Base-by-base conservation (phyloP, 371 early-diverging fungal genomes). In the Lichtheimia ramosa region DNA sequence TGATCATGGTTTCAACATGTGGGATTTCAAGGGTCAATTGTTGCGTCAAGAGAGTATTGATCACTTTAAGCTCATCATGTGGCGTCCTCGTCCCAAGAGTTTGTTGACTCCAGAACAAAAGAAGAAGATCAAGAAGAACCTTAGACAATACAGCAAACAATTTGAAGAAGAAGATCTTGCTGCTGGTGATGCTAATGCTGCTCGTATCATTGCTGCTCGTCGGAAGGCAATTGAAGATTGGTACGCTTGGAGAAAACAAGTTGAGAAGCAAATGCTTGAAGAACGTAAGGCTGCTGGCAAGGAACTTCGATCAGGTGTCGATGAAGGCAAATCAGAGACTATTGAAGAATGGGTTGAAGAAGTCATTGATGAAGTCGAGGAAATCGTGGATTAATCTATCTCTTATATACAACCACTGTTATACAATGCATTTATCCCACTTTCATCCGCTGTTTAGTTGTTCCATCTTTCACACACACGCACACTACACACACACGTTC, bases 51-150 rank as follows among this genome's bases (percentile, higher is more conserved):
- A 90, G 60, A 75, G 73, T 62, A 75, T 91, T 46, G 92, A 91
- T 51, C 73, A 82, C 62, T 94, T 98, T 79, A 95, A 95, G 84
- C 96, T 96, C 76, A 66, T 96, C 58, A 66, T 91, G 62, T 98
- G 98, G 97, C 91, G 99, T 62, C 98, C 98, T 59, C 90, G 97
- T 39, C 97, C 98, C 15, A 80, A 81, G 56, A 86, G 93, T 42
- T 79, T 96, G 58, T 82, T 98, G 58, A 69, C 87, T 24, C 83
- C 82, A 58, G 88, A 92, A 60, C 86, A 90, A 81, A 93, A 92
- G 86, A 83, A 87, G 79, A 76, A 85, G 74, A 90, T 98, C 62
- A 86, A 86, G 74, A 96, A 94, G 91, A 92, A 92, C 71, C 78
- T 99, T 54, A 88, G 92, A 74, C 83, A 90, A 61, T 96, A 92